Base-by-base conservation (phyloP, 441 rosid species). In the Croton setiger region DNA sequence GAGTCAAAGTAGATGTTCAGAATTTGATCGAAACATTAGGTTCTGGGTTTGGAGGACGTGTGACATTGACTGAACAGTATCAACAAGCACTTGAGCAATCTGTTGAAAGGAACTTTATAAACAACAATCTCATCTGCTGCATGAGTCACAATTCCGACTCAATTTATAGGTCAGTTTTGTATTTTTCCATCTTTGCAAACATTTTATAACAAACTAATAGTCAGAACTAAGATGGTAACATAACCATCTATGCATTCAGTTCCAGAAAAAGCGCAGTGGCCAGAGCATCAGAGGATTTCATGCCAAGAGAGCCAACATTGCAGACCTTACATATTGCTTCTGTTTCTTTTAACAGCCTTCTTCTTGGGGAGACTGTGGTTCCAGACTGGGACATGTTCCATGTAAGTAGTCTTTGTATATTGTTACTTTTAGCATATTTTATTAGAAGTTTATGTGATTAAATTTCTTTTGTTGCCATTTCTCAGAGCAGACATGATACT, bases 371-470 rank as follows among this genome's bases (percentile, higher is more conserved):
- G 74, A 79, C 86, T 65, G 80, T 82, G 69, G 88, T 86, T 70
- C 89, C 96, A 36, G 92, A 87, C 67, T 89, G 93, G 91, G 96
- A 89, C 84, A 87, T 89, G 93, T 89, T 87, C 71, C 96, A 82
- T 4, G 96, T 87, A 71, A 58, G 83, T 45, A 63, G 21, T 57
- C 71, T 78, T 60, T 52, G 20, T 41, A 66, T 77, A 37, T 18
- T 71, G 36, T 14, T 55, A 13, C 10, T 57, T 54, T 39, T 37
- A 37, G 41, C 7, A 3, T 37, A 5, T 37, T 37, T 37, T 37
- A 5, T 37, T 37, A 8, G 7, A 37, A 37, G 41, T 37, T 37
- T 1, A 37, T 3, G 7, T 8, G 7, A 8, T 5, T 37, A 37
- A 37, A 37, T 37, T 37, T 4, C 4, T 37, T 48, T 54, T 75